phyloP scores from a whole-genome alignment of 495 filamentous ascomycete species.

The Annulohypoxylon stygium region DNA sequence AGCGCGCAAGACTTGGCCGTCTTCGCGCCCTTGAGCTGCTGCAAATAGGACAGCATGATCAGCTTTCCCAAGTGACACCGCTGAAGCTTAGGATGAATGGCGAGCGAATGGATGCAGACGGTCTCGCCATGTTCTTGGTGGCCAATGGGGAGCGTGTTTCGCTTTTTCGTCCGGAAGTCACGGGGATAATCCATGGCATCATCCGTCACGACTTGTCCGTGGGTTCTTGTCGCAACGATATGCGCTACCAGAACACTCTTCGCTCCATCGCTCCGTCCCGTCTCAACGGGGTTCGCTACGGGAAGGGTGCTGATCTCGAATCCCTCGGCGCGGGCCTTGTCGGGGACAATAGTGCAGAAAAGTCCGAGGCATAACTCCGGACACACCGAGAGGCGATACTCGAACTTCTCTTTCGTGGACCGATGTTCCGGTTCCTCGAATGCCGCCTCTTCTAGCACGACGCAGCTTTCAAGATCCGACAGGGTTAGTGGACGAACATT shows the following conservation, averaged over 20 bases:
- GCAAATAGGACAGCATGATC: constrained; percentile 80
- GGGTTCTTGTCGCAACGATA: constrained; percentile 79
- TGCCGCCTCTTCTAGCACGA: constrained; percentile 78
- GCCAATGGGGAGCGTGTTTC: constrained; percentile 53
- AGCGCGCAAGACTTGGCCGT: constrained; percentile 80
- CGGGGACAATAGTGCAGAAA: constrained; percentile 71
- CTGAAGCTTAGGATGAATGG: constrained; percentile 81
- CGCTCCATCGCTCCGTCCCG: constrained; percentile 60
- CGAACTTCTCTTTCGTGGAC: constrained; percentile 85
- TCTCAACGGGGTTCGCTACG: constrained; percentile 62
- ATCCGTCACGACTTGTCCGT: constrained; percentile 74
- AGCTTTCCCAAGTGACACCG: constrained; percentile 79
- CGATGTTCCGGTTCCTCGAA: constrained; percentile 78
- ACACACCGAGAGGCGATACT: constrained; percentile 82
- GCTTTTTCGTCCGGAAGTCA: constrained; percentile 67
- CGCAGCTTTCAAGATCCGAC: constrained; percentile 81
- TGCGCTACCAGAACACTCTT: constrained; percentile 82
- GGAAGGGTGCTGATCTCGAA: constrained; percentile 63
- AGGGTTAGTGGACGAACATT: constrained; percentile 78
- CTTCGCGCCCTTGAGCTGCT: constrained; percentile 70
- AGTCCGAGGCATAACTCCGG: constrained; percentile 86
- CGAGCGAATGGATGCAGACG: constrained; percentile 84
- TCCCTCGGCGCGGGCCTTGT: constrained; percentile 55
- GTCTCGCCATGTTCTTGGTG: constrained; percentile 81
- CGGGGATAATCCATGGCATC: constrained; percentile 78